A percentile compares a stretch with the other conserved stretches of the same genome.
phyloP scores from a whole-genome alignment of 2,329 filamentous ascomycete species.

The Conoideocrella luteorostrata region DNA sequence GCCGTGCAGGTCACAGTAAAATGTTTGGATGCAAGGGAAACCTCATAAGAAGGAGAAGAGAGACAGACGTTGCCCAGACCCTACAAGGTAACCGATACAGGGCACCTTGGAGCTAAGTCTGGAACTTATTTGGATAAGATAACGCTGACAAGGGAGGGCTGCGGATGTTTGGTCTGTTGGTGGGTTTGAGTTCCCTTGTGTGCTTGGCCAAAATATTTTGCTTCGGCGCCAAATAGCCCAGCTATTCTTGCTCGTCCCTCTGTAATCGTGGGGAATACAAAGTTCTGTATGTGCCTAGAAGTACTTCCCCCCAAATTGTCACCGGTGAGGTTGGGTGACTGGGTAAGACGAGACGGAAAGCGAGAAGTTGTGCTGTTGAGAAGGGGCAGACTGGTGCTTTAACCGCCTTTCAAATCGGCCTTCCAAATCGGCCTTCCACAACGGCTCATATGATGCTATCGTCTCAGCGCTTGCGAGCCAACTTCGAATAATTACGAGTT shows the following conservation, averaged over 20 bases:
- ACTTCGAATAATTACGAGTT: too few relatives aligned
- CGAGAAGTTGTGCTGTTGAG: conserved; percentile 1
- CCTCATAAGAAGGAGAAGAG: not conserved
- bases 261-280: not conserved
- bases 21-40: not conserved
- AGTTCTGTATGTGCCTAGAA: not conserved
- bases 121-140: conserved; percentile 2
- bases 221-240: too few relatives aligned
- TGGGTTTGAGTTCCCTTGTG: not conserved
- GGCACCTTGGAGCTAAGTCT: not conserved
- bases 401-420: not conserved
- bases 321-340: not conserved
- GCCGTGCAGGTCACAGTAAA: not conserved
- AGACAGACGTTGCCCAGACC: not conserved
- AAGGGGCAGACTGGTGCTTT: not conserved
- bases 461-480: not conserved
- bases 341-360: not conserved
- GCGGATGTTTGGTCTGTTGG: conserved; percentile 1
- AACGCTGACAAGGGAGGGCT: not conserved
- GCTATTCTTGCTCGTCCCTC: too few relatives aligned
- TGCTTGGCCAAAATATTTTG: too few relatives aligned
- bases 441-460: not conserved
- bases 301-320: not conserved
- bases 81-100: conserved; percentile 2
- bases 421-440: not conserved